Percentiles rank a stretch among this genome's conserved stretches.
Evolutionary conservation across 129 eudicot species (phyloP).

Genomic region (Gnaphalium uliginosum): DNA sequence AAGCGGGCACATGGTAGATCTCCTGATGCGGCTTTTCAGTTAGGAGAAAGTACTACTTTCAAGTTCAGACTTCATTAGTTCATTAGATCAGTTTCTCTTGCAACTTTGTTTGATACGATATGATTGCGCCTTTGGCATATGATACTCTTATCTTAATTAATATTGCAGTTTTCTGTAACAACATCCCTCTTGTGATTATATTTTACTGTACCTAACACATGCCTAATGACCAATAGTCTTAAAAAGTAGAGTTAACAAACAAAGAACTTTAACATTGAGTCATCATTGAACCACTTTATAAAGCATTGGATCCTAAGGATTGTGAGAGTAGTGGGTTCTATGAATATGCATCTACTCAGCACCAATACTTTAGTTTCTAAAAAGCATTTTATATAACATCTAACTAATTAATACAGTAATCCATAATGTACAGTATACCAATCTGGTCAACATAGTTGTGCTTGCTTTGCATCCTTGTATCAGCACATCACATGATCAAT

Average conservation of each 20-base stretch:
- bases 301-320: neutral
- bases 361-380: neutral
- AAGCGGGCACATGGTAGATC: conserved; percentile 47
- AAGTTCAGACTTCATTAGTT: conserved; percentile 29
- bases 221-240: neutral
- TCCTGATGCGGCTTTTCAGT: conserved; percentile 39
- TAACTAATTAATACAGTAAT: no score
- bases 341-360: neutral
- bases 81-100: neutral
- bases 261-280: neutral
- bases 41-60: conserved; percentile 38
- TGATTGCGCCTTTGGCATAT: neutral
- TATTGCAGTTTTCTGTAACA: neutral
- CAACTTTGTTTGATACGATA: neutral
- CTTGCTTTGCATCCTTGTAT: neutral
- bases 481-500: neutral
- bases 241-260: neutral
- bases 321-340: neutral
- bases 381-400: neutral
- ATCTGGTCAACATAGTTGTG: neutral
- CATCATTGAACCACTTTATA: neutral
- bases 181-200: neutral
- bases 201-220: neutral
- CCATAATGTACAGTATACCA: neutral
- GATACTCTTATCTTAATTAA: neutral